Evolutionary conservation across 192 early-diverging fungal genomes (phyloP).

Genomic region (Physocladia obscura): DNA sequence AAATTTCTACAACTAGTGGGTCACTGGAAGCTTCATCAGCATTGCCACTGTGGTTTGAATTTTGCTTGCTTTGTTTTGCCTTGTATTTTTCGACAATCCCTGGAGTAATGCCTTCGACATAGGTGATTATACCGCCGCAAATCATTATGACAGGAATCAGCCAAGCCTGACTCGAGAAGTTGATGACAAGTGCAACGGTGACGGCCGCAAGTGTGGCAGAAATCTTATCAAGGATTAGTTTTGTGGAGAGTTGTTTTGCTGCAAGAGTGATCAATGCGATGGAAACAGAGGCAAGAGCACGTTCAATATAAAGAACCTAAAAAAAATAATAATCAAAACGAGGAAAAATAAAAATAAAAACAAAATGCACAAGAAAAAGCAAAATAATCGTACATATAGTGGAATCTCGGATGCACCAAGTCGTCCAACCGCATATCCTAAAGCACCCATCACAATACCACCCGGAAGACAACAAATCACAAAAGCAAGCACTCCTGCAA

Average conservation of each 20-base stretch:
- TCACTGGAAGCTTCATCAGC: background rate
- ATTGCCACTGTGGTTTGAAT: background rate
- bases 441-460: slow-evolving; percentile 53
- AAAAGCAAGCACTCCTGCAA: slow-evolving; percentile 39
- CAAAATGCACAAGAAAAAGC: background rate
- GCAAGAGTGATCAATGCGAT: slow-evolving; percentile 65
- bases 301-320: slow-evolving; percentile 51
- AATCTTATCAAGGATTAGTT: slow-evolving; percentile 17
- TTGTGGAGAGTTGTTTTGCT: slow-evolving; percentile 25
- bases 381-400: too few species aligned
- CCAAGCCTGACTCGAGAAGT: slow-evolving; percentile 37
- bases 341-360: background rate
- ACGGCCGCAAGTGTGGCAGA: slow-evolving; percentile 1
- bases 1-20: background rate
- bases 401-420: slow-evolving; percentile 23
- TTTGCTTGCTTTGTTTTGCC: background rate
- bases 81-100: background rate
- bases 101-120: background rate
- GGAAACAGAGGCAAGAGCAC: slow-evolving; percentile 53
- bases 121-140: slow-evolving; percentile 39
- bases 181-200: slow-evolving; percentile 24
- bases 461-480: slow-evolving; percentile 55
- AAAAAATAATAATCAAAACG: slow-evolving; percentile 35
- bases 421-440: slow-evolving; percentile 47
- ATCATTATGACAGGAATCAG: slow-evolving; percentile 58